Evolutionary conservation across 805 yeast species (phyloP).

Genomic region (Candida lessepsii): DNA sequence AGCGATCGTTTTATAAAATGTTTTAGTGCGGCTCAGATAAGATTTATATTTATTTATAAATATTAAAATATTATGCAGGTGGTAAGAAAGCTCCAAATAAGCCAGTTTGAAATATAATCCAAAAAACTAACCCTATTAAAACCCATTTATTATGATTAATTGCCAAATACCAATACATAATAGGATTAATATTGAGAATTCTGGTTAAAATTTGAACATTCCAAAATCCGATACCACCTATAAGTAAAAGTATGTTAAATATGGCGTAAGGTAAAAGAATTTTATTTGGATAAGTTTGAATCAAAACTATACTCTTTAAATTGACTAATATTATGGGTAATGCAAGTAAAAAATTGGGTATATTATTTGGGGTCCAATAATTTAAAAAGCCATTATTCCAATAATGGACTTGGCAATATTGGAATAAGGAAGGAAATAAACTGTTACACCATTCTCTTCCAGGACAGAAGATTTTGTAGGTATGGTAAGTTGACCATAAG

Average conservation of each 20-base stretch:
- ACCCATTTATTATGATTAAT: slow-evolving; percentile 6
- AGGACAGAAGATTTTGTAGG: slow-evolving; percentile 66
- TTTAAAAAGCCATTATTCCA: slow-evolving; percentile 82
- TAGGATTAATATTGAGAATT: slow-evolving; percentile 72
- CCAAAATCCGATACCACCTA: slow-evolving; percentile 60
- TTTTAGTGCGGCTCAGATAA: slow-evolving; percentile 3
- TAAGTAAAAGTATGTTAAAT: slow-evolving; percentile 43
- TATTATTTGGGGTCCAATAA: slow-evolving; percentile 80
- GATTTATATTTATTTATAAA: not conserved
- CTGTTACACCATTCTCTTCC: slow-evolving; percentile 73
- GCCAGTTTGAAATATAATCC: slow-evolving; percentile 69
- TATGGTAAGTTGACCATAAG: slow-evolving; percentile 46
- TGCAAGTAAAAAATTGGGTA: slow-evolving; percentile 80
- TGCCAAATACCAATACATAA: slow-evolving; percentile 73
- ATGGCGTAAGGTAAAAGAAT: slow-evolving; percentile 38
- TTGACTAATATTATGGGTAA: slow-evolving; percentile 61
- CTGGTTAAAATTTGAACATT: slow-evolving; percentile 87
- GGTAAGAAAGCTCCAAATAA: slow-evolving; percentile 84
- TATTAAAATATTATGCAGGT: slow-evolving; percentile 62
- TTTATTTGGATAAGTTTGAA: slow-evolving; percentile 26
- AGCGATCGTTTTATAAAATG: too few species aligned
- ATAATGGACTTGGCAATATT: slow-evolving; percentile 72
- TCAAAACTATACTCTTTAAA: slow-evolving; percentile 13
- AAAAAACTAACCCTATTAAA: slow-evolving; percentile 40
- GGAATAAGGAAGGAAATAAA: slow-evolving; percentile 56